Base-by-base conservation (phyloP, 495 filamentous ascomycete species). In the Penicillium bialowiezense region DNA sequence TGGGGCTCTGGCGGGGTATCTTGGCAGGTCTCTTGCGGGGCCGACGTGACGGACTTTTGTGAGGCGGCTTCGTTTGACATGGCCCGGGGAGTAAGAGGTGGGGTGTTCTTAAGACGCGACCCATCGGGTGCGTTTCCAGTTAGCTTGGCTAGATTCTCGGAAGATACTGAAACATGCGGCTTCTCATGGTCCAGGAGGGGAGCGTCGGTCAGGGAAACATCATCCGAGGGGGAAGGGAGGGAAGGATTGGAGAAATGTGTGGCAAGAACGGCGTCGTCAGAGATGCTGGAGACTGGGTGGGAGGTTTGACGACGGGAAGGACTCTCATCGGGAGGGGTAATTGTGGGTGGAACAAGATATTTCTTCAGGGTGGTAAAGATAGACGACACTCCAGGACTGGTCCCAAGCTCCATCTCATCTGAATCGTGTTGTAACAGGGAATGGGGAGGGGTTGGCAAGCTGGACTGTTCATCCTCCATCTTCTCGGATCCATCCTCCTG, bases 21-120 rank as follows among this genome's bases (percentile, higher is more conserved):
- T 7, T 49, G 57, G 13, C 8, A 13, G 14, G 9, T 19, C 36
- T 39, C 18, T 21, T 17, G 35, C 36, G 65, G 56, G 4, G 58
- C 56, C 18, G 74, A 51, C 28, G 69, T 63, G 45, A 56, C 62
- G 42, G 53, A 39, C 52, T 73, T 62, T 52, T 63, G 63, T 42
- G 70, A 62, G 56, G 66, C 51, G 60, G 65, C 46, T 41, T 81
- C 81, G 65, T 83, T 80, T 37, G 91, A 95, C 64, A 90, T 80
- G 38, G 91, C 83, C 65, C 91, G 84, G 45, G 89, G 92, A 24
- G 91, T 93, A 48, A 90, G 88, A 31, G 90, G 83, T 53, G 89
- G 86, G 52, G 88, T 92, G 74, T 86, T 95, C 91, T 96, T 95
- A 75, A 80, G 67, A 68, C 67, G 72, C 64, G 74, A 68, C 67